A percentile compares a stretch with the other conserved stretches of the same genome.
Evolutionary conservation across 805 yeast species (phyloP).

Genomic region (Pichia cephalocereana): DNA sequence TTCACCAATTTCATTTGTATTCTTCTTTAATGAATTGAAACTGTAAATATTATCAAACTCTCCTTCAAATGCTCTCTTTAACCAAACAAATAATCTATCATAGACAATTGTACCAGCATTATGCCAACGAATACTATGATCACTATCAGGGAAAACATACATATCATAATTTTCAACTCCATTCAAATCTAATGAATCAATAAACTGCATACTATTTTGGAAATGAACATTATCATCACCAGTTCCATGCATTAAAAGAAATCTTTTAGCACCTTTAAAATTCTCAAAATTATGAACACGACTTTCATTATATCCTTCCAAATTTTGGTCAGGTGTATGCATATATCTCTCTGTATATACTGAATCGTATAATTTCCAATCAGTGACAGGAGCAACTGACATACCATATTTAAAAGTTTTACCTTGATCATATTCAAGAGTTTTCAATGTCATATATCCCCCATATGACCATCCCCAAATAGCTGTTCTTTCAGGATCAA

Average conservation of each 20-base stretch:
- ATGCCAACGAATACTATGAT: slow-evolving; percentile 64
- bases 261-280: slow-evolving; percentile 52
- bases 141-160: slow-evolving; percentile 74
- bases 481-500: slow-evolving; percentile 61
- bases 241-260: slow-evolving; percentile 88
- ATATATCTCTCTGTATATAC: slow-evolving; percentile 92
- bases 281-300: slow-evolving; percentile 51
- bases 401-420: slow-evolving; percentile 76
- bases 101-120: slow-evolving; percentile 64
- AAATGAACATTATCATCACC: slow-evolving; percentile 97
- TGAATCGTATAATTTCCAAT: slow-evolving; percentile 88
- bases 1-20: neutral
- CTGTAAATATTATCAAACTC: slow-evolving; percentile 24
- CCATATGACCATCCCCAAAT: slow-evolving; percentile 99
- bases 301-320: slow-evolving; percentile 49
- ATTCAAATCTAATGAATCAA: slow-evolving; percentile 66
- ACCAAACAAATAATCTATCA: slow-evolving; percentile 60
- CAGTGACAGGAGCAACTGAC: slow-evolving; percentile 97
- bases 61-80: slow-evolving; percentile 49
- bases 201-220: slow-evolving; percentile 72
- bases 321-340: slow-evolving; percentile 69
- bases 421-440: slow-evolving; percentile 73
- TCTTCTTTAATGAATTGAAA: neutral
- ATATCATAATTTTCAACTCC: slow-evolving; percentile 77
- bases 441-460: slow-evolving; percentile 85